Conservation (phyloP, 2,329 filamentous ascomycete genomes). For the Xenoacremonium recifei region DNA sequence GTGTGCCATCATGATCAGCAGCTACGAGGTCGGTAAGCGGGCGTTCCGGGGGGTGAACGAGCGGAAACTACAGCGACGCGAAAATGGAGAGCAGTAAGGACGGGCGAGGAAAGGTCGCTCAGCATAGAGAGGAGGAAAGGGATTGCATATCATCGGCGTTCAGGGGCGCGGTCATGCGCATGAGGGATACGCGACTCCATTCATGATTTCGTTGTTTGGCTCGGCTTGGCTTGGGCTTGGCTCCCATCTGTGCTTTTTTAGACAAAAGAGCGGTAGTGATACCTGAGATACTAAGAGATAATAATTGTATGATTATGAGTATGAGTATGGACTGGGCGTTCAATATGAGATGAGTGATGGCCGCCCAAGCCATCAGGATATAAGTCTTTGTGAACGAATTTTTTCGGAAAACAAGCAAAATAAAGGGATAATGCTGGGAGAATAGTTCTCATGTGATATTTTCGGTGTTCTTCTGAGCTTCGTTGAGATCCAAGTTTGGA, state of each 20-base stretch:
- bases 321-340: neutral
- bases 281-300: slow-evolving; percentile 22
- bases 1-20: slow-evolving; percentile 99
- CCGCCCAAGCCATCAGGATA: no score
- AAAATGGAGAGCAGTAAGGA: slow-evolving; percentile 1
- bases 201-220: neutral
- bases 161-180: slow-evolving; percentile 3
- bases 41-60: slow-evolving; percentile 76
- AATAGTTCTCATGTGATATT: no score
- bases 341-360: no score
- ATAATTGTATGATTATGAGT: slow-evolving; percentile 22
- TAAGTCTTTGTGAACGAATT: no score
- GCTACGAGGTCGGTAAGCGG: slow-evolving; percentile 93
- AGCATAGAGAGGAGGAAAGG: slow-evolving; percentile 3
- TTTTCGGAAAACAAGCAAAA: no score
- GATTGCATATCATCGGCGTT: slow-evolving; percentile 21
- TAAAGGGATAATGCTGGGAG: no score
- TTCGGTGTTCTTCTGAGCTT: no score
- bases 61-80: slow-evolving; percentile 22
- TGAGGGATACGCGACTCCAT: neutral
- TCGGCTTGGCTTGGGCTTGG: neutral
- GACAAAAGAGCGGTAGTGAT: slow-evolving; percentile 1
- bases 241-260: neutral
- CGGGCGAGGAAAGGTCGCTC: neutral
- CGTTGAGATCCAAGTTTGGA: no score